Evolutionary conservation across 116 monocot species (phyloP), one percentile per base, ranked within the genome.

Genomic region (Papilionanthe hybrid): DNA sequence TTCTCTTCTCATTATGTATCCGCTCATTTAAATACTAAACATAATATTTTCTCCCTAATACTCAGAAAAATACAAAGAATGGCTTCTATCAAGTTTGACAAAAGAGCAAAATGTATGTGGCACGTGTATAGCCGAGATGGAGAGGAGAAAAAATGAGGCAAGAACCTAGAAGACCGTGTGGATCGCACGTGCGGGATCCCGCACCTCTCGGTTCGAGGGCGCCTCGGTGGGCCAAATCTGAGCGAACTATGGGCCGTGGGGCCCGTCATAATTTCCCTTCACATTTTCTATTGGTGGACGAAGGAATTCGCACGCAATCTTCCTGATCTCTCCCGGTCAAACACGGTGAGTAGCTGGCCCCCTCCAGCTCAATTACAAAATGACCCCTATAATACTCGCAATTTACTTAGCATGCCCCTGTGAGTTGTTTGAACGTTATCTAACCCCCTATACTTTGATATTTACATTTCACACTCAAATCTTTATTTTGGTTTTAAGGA

Each of bases 241-340:
- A 72, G 72, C 44, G 73, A 73, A 73, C 43, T 44, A 44, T 73
- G 73, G 73, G 43, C 73, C 44, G 42, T 18, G 72, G 72, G 72
- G 12, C 42, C 73, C 43, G 43, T 73, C 73, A 71, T 71, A 71
- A 71, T 32, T 37, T 71, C 37, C 1, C 30, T 37, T 32, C 5
- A 32, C 2, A 17, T 37, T 32, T 71, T 71, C 71, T 71, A 71
- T 32, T 63, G 32, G 27, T 18, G 17, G 5, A 11, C 71, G 71
- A 71, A 71, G 30, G 71, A 37, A 32, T 37, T 37, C 71, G 32
- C 71, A 71, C 71, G 71, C 71, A 0, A 44, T 73, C 18, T 73
- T 37, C 43, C 43, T 23, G 9, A 7, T 25, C 6, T 30, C 69
- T 69, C 19, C 73, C 19, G 73, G 73, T 73, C 73, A 73, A 73